A percentile compares a stretch with the other conserved stretches of the same genome.
Evolutionary conservation across 345 rosid species (phyloP).

Genomic region (Hibiscus mutabilis): DNA sequence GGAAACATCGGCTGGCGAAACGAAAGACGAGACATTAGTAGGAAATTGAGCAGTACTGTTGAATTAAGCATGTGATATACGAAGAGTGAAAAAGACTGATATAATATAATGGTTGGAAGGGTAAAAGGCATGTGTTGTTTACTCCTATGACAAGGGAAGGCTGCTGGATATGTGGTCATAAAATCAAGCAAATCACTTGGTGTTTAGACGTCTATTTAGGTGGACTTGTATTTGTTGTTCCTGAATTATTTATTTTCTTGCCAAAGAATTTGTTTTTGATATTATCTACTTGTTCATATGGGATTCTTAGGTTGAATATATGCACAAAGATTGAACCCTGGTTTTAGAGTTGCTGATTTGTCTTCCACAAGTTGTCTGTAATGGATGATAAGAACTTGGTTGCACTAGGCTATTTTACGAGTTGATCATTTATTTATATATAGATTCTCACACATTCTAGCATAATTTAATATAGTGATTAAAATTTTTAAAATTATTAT

Average conservation of each 20-base stretch:
- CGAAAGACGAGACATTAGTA: background rate
- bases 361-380: background rate
- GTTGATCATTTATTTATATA: too few relatives aligned
- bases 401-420: too few relatives aligned
- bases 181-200: background rate
- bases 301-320: background rate
- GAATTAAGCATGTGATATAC: constrained; percentile 4
- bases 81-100: background rate
- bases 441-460: too few relatives aligned
- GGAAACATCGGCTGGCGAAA: background rate
- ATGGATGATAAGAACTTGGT: background rate
- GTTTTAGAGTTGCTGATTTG: background rate
- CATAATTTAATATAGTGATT: too few relatives aligned
- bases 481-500: too few relatives aligned
- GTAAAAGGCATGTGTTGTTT: too few relatives aligned
- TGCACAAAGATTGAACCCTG: background rate
- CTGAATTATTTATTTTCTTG: background rate
- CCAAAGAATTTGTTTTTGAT: background rate
- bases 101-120: too few relatives aligned
- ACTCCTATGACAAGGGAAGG: background rate
- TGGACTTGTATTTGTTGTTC: background rate
- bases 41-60: background rate
- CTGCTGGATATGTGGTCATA: background rate
- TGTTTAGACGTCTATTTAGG: background rate
- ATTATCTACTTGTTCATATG: background rate